phyloP scores from a whole-genome alignment of 2,329 filamentous ascomycete genomes.

The Calonectria pseudoreteaudii region DNA sequence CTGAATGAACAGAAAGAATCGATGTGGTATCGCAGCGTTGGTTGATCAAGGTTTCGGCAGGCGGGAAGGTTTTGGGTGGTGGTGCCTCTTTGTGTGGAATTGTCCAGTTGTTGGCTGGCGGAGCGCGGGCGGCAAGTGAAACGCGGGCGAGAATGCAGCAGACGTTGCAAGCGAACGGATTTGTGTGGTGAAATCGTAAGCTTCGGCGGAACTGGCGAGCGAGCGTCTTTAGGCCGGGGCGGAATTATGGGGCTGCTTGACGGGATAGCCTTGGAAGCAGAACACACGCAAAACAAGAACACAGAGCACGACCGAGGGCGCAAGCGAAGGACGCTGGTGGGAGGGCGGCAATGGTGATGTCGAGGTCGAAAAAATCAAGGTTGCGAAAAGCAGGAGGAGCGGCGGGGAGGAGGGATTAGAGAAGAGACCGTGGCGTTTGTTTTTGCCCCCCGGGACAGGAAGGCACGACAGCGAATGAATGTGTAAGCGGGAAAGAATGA shows the following conservation, averaged over 20 bases:
- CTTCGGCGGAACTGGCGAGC: conserved; percentile 19
- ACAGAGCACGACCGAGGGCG: background rate
- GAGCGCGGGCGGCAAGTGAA: conserved; percentile 24
- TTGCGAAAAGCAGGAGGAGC: background rate
- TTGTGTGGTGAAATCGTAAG: conserved; percentile 11
- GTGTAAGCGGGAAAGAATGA: conserved; percentile 24
- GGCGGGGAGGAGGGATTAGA: background rate
- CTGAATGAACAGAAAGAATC: background rate
- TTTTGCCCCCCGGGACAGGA: conserved; percentile 9
- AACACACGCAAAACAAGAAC: background rate
- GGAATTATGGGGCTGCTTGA: conserved; percentile 20
- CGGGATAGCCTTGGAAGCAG: conserved; percentile 1
- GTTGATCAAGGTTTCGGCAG: background rate
- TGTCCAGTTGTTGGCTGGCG: conserved; percentile 4
- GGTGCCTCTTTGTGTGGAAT: background rate
- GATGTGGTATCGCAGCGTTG: background rate
- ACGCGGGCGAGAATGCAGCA: conserved; percentile 19
- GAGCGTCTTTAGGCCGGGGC: conserved; percentile 24
- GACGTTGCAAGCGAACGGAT: conserved; percentile 18
- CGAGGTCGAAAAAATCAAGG: conserved; percentile 16
- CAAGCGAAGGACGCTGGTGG: background rate
- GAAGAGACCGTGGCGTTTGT: conserved; percentile 8
- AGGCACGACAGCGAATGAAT: conserved; percentile 14
- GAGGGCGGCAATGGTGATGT: background rate
- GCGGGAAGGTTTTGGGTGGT: conserved; percentile 2